phyloP scores from a whole-genome alignment of 768 basidiomycete genomes.

The Boletus reticulatus region DNA sequence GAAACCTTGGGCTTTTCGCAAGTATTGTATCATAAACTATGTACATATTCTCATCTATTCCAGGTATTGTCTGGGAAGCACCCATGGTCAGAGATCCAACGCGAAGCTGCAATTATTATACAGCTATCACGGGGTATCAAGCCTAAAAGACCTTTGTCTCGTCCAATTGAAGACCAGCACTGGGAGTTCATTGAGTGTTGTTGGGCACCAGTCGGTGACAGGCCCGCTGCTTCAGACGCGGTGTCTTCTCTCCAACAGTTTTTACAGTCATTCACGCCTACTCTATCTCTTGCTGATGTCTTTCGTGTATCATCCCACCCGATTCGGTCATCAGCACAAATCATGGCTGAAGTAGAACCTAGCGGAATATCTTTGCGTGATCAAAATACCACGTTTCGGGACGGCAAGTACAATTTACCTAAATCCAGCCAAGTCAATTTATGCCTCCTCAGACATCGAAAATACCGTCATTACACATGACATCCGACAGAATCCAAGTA shows the following conservation, averaged over 20 bases:
- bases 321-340: too few relatives aligned
- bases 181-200: constrained; percentile 9
- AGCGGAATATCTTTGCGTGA: too few relatives aligned
- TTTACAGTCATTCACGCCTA: not conserved
- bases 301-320: too few relatives aligned
- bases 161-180: constrained; percentile 2
- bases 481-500: too few relatives aligned
- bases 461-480: too few relatives aligned
- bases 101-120: constrained; percentile 4
- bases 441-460: too few relatives aligned
- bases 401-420: too few relatives aligned
- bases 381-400: too few relatives aligned
- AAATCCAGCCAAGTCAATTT: too few relatives aligned
- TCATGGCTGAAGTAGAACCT: too few relatives aligned
- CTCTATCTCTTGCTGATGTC: not conserved
- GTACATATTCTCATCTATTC: not conserved
- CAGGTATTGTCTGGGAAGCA: constrained; percentile 21
- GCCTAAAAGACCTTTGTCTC: not conserved
- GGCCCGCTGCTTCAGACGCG: not conserved
- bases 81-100: not conserved
- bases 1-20: constrained; percentile 30
- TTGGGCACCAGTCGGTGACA: not conserved
- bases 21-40: not conserved
- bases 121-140: not conserved
- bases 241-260: not conserved